phyloP scores from a whole-genome alignment of 2,329 filamentous ascomycete species.

The Coniochaeta prunicola region DNA sequence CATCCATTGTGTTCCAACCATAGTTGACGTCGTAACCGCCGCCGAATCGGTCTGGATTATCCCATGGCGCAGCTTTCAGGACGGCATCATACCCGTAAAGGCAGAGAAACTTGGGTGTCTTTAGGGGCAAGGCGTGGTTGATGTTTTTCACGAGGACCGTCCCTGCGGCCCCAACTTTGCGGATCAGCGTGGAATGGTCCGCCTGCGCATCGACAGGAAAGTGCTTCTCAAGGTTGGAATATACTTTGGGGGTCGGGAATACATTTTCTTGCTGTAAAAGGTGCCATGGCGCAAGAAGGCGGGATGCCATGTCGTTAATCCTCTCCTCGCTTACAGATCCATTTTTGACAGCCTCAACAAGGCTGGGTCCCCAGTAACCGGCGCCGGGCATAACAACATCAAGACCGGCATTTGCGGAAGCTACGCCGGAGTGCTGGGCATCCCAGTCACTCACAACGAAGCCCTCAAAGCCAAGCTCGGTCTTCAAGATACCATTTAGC shows the following conservation, averaged over 20 bases:
- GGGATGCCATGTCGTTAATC: slow-evolving; percentile 71
- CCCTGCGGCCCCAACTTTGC: slow-evolving; percentile 30
- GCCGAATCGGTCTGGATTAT: slow-evolving; percentile 36
- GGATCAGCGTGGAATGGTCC: slow-evolving; percentile 17
- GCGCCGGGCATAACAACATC: slow-evolving; percentile 66
- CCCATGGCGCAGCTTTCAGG: slow-evolving; percentile 31
- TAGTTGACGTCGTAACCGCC: slow-evolving; percentile 35
- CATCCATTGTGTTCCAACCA: slow-evolving; percentile 40
- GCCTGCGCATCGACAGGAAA: slow-evolving; percentile 13
- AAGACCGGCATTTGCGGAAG: slow-evolving; percentile 47
- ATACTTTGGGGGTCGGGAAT: slow-evolving; percentile 14
- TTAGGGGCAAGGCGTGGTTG: slow-evolving; percentile 41
- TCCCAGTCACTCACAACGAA: slow-evolving; percentile 66
- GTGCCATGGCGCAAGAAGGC: slow-evolving; percentile 43
- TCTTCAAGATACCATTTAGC: slow-evolving; percentile 61
- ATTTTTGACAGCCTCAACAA: slow-evolving; percentile 70
- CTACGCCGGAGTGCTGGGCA: slow-evolving; percentile 53
- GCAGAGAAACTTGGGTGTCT: slow-evolving; percentile 45
- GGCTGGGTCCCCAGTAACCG: slow-evolving; percentile 54
- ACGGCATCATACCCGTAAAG: slow-evolving; percentile 59
- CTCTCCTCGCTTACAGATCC: slow-evolving; percentile 65
- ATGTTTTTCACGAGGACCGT: slow-evolving; percentile 23
- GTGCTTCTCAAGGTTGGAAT: slow-evolving; percentile 9
- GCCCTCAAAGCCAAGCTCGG: slow-evolving; percentile 57
- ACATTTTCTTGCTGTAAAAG: slow-evolving; percentile 21